Base-by-base conservation (phyloP, 345 rosid genomes). In the Lepidium aucheri region DNA sequence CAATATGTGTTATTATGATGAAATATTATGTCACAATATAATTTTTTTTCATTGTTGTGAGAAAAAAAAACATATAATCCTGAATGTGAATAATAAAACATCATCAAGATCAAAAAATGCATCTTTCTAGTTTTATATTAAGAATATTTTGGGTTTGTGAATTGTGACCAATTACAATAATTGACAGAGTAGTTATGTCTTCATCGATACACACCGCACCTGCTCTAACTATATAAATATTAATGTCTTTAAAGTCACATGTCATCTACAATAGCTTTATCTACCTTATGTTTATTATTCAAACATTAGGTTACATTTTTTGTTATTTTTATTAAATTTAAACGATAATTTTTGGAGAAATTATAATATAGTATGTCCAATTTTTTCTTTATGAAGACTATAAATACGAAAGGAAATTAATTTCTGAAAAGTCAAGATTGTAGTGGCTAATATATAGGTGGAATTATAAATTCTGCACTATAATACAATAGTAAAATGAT, bases 121-220 rank as follows among this genome's bases (percentile, higher is more conserved):
- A 50, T 24, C 28, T 63, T 36, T 11, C 15, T 52, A 1, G 17
- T 9, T 40, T 44, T 30, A 50, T 60, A 40, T 14, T 22, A 16
- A 10, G 39, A 14, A 22, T 33, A 33, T 60, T 40, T 44, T 59
- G 32, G 22, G 26, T 26, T 34, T 54, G n/a, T 20, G 65, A 63
- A 71, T 55, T 46, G 26, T 56, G 52, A 63, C 20, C 20, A 63
- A 46, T 71, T 63, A 45, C 43, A 63, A 71, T 71, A 63, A 54
- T 63, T 55, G 44, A 63, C 11, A 44, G 30, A 26, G 53, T 39
- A 63, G 53, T 72, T 54, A 32, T 72, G 70, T 72, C 70, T 64
- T 55, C 45, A 32, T 64, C 70, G 70, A 72, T 72, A 36, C 30
- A 56, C 52, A 38, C 63, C 64, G 45, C 64, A 72, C 70, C 76